Conservation (phyloP, 371 early-diverging fungal species). For the Actinomortierella ambigua region DNA sequence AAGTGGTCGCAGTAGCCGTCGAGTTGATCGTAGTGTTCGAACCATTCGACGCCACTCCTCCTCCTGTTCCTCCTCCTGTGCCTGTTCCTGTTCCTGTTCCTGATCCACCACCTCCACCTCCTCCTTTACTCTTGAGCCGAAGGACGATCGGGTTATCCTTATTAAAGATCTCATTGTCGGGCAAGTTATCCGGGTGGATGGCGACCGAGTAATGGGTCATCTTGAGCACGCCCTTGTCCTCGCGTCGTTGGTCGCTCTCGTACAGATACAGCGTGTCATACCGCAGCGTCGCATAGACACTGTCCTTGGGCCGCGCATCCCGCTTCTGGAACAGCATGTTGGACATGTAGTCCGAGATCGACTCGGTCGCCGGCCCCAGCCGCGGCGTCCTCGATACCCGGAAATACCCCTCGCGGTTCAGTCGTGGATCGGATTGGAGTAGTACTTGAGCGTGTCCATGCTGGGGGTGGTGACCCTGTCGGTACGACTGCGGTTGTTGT, state of each 20-base stretch:
- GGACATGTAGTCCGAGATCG: slow-evolving; percentile 45
- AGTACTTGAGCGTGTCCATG: slow-evolving; percentile 21
- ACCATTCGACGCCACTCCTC: not conserved
- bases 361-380: slow-evolving; percentile 34
- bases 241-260: slow-evolving; percentile 79
- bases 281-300: slow-evolving; percentile 79
- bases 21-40: too few relatives aligned
- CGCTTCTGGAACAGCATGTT: slow-evolving; percentile 45
- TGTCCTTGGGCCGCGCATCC: slow-evolving; percentile 51
- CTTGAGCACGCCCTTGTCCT: slow-evolving; percentile 78
- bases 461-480: not conserved
- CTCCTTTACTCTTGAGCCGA: slow-evolving; percentile 46
- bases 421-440: slow-evolving; percentile 37
- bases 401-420: slow-evolving; percentile 43
- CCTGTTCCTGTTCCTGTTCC: slow-evolving; percentile 4
- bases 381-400: slow-evolving; percentile 40
- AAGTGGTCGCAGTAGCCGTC: too few relatives aligned
- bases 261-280: slow-evolving; percentile 84
- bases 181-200: slow-evolving; percentile 64
- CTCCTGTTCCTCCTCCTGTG: slow-evolving; percentile 3
- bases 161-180: slow-evolving; percentile 64
- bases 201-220: slow-evolving; percentile 68
- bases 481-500: not conserved
- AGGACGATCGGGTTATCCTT: slow-evolving; percentile 53
- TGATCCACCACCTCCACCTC: not conserved